These are phyloP conservation scores for Neofusicoccum sp. DNA, from an alignment of 2,329 filamentous ascomycete genomes.

Conservation along the genomic window DNA sequence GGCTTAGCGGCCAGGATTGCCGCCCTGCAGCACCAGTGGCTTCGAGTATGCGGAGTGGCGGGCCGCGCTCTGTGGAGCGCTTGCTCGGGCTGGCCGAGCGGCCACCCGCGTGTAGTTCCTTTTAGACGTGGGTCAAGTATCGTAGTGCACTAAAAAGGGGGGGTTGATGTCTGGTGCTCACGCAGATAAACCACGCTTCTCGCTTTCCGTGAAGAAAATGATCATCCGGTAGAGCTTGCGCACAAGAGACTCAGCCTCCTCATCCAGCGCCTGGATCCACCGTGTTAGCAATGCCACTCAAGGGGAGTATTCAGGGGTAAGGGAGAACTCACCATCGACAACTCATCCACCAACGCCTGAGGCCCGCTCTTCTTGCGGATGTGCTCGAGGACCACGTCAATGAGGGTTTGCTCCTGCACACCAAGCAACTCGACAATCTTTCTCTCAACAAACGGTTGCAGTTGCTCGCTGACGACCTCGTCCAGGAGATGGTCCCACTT, in stretches of 20 bases:
- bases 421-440: slow-evolving; percentile 97
- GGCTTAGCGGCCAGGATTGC: too few relatives aligned
- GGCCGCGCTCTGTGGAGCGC: too few relatives aligned
- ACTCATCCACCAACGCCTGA: slow-evolving; percentile 76
- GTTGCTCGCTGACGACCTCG: slow-evolving; percentile 74
- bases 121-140: too few relatives aligned
- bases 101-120: too few relatives aligned
- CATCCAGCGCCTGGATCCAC: slow-evolving; percentile 70
- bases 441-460: slow-evolving; percentile 94
- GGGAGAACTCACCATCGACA: slow-evolving; percentile 67
- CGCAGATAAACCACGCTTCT: slow-evolving; percentile 14
- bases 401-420: slow-evolving; percentile 91
- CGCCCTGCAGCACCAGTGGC: too few relatives aligned
- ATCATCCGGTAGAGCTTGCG: slow-evolving; percentile 93
- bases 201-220: slow-evolving; percentile 17
- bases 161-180: not conserved
- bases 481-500: slow-evolving; percentile 92
- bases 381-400: slow-evolving; percentile 89
- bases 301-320: not conserved
- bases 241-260: slow-evolving; percentile 89
- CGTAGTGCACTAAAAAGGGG: slow-evolving; percentile 49
- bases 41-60: too few relatives aligned
- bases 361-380: slow-evolving; percentile 72
- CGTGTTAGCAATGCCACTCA: slow-evolving; percentile 33
- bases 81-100: too few relatives aligned